Conservation (phyloP, 371 early-diverging fungal species). For the Actinomortierella wolfii region DNA sequence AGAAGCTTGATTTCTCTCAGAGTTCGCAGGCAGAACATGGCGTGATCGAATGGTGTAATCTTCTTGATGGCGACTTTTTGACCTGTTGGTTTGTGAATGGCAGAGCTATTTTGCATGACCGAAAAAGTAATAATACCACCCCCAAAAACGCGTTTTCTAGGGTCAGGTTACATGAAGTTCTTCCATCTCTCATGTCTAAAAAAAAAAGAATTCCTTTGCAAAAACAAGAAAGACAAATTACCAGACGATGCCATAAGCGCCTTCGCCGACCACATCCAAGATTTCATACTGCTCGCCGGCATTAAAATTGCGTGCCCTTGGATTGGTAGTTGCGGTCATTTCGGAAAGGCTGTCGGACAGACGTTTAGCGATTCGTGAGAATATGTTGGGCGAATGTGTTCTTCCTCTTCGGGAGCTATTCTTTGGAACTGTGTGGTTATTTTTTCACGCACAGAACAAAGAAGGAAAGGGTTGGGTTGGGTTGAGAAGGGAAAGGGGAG, state of each 20-base stretch:
- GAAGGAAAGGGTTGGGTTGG: slow-evolving; percentile 1
- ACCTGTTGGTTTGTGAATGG: slow-evolving; percentile 81
- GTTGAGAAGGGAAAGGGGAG: slow-evolving; percentile 3
- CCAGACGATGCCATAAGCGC: slow-evolving; percentile 84
- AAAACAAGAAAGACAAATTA: slow-evolving; percentile 39
- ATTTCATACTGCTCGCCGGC: slow-evolving; percentile 66
- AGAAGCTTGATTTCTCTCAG: slow-evolving; percentile 89
- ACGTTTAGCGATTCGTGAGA: slow-evolving; percentile 46
- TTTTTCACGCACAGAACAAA: not conserved
- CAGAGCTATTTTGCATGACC: slow-evolving; percentile 62
- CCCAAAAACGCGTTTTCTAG: not conserved
- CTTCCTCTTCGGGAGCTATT: too few species aligned
- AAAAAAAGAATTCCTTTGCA: not conserved
- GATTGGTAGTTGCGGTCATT: slow-evolving; percentile 49
- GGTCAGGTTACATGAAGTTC: not conserved
- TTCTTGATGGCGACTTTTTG: slow-evolving; percentile 94
- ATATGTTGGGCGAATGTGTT: slow-evolving; percentile 32
- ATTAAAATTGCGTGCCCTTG: slow-evolving; percentile 60
- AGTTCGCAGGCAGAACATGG: slow-evolving; percentile 86
- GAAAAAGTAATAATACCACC: slow-evolving; percentile 1
- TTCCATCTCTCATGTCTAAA: not conserved
- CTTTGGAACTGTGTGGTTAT: not conserved
- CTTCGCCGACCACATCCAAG: slow-evolving; percentile 62
- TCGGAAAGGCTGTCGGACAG: slow-evolving; percentile 43
- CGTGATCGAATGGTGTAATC: slow-evolving; percentile 87